Evolutionary conservation across 345 rosid species (phyloP).

Genomic region (Citrus mangshanensis): DNA sequence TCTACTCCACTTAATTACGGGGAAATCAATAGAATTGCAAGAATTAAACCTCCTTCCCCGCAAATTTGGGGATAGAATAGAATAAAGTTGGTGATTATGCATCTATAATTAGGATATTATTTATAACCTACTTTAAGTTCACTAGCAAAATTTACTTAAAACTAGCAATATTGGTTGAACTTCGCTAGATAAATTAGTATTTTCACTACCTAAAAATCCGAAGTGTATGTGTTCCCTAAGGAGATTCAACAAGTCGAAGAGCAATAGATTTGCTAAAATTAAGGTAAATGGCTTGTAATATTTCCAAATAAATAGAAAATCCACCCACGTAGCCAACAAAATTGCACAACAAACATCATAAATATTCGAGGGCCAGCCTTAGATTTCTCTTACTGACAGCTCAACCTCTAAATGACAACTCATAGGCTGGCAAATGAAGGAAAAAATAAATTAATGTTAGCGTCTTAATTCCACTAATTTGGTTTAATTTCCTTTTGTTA

Average conservation of each 20-base stretch:
- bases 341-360: background rate
- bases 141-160: background rate
- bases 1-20: background rate
- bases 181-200: background rate
- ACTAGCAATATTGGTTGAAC: background rate
- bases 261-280: background rate
- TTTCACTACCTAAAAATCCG: background rate
- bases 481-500: background rate
- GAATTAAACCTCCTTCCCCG: background rate
- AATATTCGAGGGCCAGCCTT: conserved; percentile 19
- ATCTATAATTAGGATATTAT: background rate
- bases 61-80: background rate
- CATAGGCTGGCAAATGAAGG: background rate
- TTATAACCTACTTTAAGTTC: background rate
- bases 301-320: background rate
- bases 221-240: background rate
- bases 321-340: background rate
- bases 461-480: background rate
- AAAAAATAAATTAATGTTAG: background rate
- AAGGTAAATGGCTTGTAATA: background rate
- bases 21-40: background rate
- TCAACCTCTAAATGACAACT: conserved; percentile 3
- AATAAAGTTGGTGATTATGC: background rate
- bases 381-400: conserved; percentile 15
- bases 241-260: background rate